These are phyloP conservation scores for Penicillium brevicompactum DNA, from an alignment of 2,329 filamentous ascomycete genomes.

Conservation along the genomic window DNA sequence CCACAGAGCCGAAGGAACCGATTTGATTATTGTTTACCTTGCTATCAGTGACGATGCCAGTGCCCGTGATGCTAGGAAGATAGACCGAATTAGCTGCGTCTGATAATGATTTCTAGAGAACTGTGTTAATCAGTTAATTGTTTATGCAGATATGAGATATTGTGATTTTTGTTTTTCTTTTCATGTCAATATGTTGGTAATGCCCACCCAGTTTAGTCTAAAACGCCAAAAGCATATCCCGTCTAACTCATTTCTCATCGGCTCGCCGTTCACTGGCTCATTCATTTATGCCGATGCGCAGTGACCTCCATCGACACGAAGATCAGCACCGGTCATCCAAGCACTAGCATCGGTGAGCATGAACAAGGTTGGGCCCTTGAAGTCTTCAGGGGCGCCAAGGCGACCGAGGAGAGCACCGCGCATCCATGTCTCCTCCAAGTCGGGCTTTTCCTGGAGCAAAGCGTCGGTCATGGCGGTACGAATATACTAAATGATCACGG, in stretches of 20 bases:
- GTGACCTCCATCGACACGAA: slow-evolving; percentile 11
- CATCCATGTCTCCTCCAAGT: slow-evolving; percentile 42
- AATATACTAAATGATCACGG: neutral
- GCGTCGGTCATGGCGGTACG: neutral
- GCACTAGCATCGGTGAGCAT: slow-evolving; percentile 6
- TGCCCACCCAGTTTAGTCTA: neutral
- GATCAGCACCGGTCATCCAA: slow-evolving; percentile 11
- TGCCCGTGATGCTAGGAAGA: no score
- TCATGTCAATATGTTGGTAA: neutral
- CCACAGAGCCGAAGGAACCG: neutral
- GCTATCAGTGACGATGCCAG: no score
- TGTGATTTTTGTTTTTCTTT: neutral
- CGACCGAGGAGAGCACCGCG: slow-evolving; percentile 5
- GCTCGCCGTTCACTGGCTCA: neutral
- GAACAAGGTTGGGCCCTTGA: slow-evolving; percentile 3
- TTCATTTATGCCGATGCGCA: slow-evolving; percentile 25
- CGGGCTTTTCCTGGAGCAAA: neutral
- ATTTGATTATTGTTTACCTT: neutral
- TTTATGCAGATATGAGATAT: neutral
- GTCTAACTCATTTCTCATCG: slow-evolving; percentile 10
- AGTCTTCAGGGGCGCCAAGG: neutral
- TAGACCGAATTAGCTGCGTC: no score
- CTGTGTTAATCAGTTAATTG: neutral
- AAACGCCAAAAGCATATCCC: slow-evolving; percentile 15
- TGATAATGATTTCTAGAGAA: neutral